Conservation (phyloP, 106 monocot genomes). For the Dactylorhiza incarnata region DNA sequence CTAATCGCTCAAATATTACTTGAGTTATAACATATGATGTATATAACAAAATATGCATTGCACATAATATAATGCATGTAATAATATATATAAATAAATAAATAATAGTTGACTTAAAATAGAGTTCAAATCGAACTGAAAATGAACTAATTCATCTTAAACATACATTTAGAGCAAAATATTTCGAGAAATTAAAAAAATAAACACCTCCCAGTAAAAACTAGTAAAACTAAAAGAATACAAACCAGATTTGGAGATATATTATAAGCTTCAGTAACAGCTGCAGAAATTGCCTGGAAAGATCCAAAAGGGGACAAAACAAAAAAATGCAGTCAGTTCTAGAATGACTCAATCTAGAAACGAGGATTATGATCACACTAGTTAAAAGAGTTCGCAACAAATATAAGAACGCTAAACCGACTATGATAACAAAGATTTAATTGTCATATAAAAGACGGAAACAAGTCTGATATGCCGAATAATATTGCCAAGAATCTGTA, state of each 20-base stretch:
- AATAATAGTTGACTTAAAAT: too few species aligned
- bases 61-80: too few species aligned
- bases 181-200: not conserved
- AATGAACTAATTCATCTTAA: not conserved
- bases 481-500: not conserved
- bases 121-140: too few species aligned
- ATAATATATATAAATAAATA: too few species aligned
- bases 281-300: slow-evolving; percentile 57
- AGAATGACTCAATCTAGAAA: not conserved
- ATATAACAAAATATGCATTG: too few species aligned
- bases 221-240: slow-evolving; percentile 1
- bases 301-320: slow-evolving; percentile 8
- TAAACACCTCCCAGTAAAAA: not conserved
- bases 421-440: not conserved
- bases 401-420: not conserved
- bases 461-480: not conserved
- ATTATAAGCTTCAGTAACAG: slow-evolving; percentile 74
- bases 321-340: not conserved
- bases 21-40: too few species aligned
- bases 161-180: not conserved
- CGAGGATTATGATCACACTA: not conserved
- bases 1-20: too few species aligned
- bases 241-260: slow-evolving; percentile 84
- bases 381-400: not conserved
- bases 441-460: not conserved